These are phyloP conservation scores for Clavispora santaluciae DNA, from an alignment of 805 yeast species.

Conservation along the genomic window DNA sequence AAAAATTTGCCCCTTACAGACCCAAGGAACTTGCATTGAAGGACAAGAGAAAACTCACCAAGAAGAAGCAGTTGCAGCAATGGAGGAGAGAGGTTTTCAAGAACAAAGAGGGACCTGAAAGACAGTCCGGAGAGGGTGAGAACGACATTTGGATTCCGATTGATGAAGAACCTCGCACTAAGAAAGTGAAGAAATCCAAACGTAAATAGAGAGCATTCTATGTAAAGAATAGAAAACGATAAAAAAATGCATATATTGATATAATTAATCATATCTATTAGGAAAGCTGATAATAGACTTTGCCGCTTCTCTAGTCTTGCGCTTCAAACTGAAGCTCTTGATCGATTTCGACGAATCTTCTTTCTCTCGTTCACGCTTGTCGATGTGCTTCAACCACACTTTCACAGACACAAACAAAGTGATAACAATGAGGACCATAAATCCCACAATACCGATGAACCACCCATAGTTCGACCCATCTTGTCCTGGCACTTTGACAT, in stretches of 20 bases:
- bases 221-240: conserved; percentile 6
- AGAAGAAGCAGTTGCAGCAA: conserved; percentile 74
- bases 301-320: conserved; percentile 27
- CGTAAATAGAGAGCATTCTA: conserved; percentile 4
- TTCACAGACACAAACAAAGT: conserved; percentile 21
- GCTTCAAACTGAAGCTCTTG: conserved; percentile 19
- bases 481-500: conserved; percentile 78
- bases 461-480: conserved; percentile 11
- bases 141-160: conserved; percentile 34
- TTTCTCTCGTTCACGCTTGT: conserved; percentile 5
- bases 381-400: conserved; percentile 17
- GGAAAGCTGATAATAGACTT: conserved; percentile 38
- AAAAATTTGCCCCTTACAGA: conserved; percentile 91
- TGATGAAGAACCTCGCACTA: conserved; percentile 14
- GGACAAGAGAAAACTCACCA: conserved; percentile 80
- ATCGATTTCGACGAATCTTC: conserved; percentile 17
- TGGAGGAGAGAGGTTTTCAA: conserved; percentile 87
- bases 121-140: conserved; percentile 31
- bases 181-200: conserved; percentile 5
- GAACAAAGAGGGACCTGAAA: conserved; percentile 46
- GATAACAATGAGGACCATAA: conserved; percentile 21
- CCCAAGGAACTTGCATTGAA: conserved; percentile 63
- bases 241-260: conserved; percentile 1
- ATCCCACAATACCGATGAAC: conserved; percentile 62
- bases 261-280: conserved; percentile 27